Evolutionary conservation across 495 filamentous ascomycete genomes (phyloP).

Genomic region (Achaetomiella virescens): DNA sequence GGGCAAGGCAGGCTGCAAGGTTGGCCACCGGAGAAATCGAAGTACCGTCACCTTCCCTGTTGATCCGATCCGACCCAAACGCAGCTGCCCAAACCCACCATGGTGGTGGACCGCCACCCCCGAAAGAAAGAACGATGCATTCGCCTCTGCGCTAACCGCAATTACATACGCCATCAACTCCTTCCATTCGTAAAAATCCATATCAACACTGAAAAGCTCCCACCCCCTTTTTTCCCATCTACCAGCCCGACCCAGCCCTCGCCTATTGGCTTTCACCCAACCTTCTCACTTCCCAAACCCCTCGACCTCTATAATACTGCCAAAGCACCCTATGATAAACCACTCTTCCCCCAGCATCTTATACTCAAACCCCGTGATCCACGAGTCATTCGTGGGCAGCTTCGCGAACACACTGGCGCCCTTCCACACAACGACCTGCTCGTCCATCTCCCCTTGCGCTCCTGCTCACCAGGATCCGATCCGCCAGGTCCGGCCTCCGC

Average conservation of each 20-base stretch:
- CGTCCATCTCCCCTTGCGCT: constrained; percentile 89
- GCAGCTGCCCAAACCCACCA: neutral
- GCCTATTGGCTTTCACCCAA: neutral
- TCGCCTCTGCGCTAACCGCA: too few species aligned
- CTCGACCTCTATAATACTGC: constrained; percentile 37
- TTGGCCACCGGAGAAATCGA: neutral
- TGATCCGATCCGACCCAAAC: too few species aligned
- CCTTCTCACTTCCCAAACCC: neutral
- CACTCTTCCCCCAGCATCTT: constrained; percentile 75
- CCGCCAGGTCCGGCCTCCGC: constrained; percentile 61
- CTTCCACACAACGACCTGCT: constrained; percentile 95
- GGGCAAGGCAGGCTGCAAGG: too few species aligned
- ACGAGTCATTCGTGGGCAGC: constrained; percentile 83
- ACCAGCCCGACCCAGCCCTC: too few species aligned
- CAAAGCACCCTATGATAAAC: constrained; percentile 87
- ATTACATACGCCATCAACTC: too few species aligned
- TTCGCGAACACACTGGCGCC: constrained; percentile 97
- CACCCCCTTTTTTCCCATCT: too few species aligned
- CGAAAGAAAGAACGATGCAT: too few species aligned
- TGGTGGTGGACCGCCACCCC: too few species aligned
- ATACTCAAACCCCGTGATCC: constrained; percentile 85
- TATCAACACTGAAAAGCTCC: too few species aligned
- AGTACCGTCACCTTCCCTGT: neutral
- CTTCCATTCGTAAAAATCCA: too few species aligned
- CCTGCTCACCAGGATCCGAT: constrained; percentile 80